Base-by-base conservation (phyloP, 2,329 filamentous ascomycete species). In the Penicillium sp. region DNA sequence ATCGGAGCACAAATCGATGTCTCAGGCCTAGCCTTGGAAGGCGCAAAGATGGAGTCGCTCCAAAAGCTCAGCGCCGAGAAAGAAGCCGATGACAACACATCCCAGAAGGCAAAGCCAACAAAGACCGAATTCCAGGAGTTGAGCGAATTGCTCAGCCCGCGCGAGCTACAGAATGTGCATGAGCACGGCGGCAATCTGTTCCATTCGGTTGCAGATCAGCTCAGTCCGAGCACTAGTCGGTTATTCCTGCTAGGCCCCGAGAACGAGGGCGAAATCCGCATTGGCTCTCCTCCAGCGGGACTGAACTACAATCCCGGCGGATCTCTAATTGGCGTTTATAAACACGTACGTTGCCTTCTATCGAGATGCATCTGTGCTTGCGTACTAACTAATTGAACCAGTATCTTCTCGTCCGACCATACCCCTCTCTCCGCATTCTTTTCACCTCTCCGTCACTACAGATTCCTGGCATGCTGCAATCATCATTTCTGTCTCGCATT, bases 1-100 rank as follows among this genome's bases (percentile, higher is more conserved):
- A 79, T 88, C 38, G 84, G 84, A 26, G 83, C 83, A 0, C 83
- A 87, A 57, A 77, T 87, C 17, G 84, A 87, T 48, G 74, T 87
- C 9, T 84, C 80, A 1, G 81, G 81, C 3, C 71, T 87, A 0
- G 78, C 79, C 15, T 84, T 81, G 59, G 79, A 85, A 34, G 79
- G 75, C 48, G 74, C 77, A 1, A 81, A 83, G 16, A 74, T 87
- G 27, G 79, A 83, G 10, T 81, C 80, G 0, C 68, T 86, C 7
- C 69, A 70, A 39, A 64, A 65, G 4, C 65, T 83, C 16, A 61
- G 63, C 7, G 50, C 59, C 39, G 39, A 59, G 30, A 48, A 53
- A 54, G 19, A 57, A 46, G 33, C 53, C 47, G 19, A 16, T 2
- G 53, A 60, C 16, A 25, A 13, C 2, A 17, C 11, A 6, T 35